A percentile compares a stretch with the other conserved stretches of the same genome.
phyloP scores from a whole-genome alignment of 345 rosid genomes.

The Brassica cretica region DNA sequence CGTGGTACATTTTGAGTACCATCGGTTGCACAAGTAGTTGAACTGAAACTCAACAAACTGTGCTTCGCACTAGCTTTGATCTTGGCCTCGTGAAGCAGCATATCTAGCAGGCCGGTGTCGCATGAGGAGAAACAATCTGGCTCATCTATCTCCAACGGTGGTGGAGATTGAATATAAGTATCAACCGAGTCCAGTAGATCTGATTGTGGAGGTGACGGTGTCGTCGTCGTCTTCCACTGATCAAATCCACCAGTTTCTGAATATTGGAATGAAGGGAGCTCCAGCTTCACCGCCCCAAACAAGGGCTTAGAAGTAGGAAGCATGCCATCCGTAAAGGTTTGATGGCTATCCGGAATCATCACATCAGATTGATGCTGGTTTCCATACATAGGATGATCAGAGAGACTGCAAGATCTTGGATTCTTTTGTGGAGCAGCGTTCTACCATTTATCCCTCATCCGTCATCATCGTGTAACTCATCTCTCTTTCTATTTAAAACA shows the following conservation, averaged over 20 bases:
- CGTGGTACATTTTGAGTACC: not conserved
- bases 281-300: slow-evolving; percentile 88
- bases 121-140: slow-evolving; percentile 60
- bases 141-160: slow-evolving; percentile 52
- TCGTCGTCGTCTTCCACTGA: slow-evolving; percentile 70
- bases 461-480: too few relatives aligned
- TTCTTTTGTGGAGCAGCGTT: slow-evolving; percentile 46
- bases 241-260: slow-evolving; percentile 63
- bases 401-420: slow-evolving; percentile 47
- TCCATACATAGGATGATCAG: slow-evolving; percentile 54
- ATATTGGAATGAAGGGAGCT: slow-evolving; percentile 99
- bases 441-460: too few relatives aligned
- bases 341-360: slow-evolving; percentile 73
- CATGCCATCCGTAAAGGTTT: slow-evolving; percentile 78
- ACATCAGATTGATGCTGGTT: slow-evolving; percentile 52
- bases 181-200: slow-evolving; percentile 74
- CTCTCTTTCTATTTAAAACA: too few relatives aligned
- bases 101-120: slow-evolving; percentile 90
- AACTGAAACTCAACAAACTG: slow-evolving; percentile 55
- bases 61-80: slow-evolving; percentile 67
- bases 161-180: slow-evolving; percentile 83
- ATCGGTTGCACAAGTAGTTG: slow-evolving; percentile 29
- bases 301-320: slow-evolving; percentile 84
- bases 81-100: slow-evolving; percentile 83
- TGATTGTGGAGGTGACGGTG: slow-evolving; percentile 53